Conservation (phyloP, 805 yeast genomes). For the Starmerella stellata region DNA sequence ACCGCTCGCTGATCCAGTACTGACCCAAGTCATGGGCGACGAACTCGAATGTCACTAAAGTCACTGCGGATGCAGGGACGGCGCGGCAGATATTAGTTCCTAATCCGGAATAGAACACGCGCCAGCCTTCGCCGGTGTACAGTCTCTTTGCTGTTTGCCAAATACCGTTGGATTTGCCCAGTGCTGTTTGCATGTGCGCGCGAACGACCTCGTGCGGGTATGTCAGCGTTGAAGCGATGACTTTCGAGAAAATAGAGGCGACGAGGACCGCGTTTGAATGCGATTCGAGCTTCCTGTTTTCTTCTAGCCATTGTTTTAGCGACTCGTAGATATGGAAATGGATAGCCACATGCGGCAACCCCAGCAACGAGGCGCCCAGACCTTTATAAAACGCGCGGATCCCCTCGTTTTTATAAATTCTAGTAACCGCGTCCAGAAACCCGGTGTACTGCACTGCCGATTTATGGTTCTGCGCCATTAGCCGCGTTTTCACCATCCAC, state of each 20-base stretch:
- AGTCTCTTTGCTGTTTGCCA: constrained; percentile 26
- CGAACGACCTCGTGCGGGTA: constrained; percentile 92
- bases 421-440: constrained; percentile 64
- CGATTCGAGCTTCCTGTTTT: constrained; percentile 14
- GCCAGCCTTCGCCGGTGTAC: constrained; percentile 48
- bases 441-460: constrained; percentile 41
- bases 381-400: constrained; percentile 70
- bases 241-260: constrained; percentile 69
- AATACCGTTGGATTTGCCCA: constrained; percentile 22
- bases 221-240: constrained; percentile 73
- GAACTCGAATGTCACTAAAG: constrained; percentile 71
- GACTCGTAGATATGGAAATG: constrained; percentile 89
- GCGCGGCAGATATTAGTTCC: constrained; percentile 73
- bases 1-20: no score
- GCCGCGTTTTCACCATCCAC: constrained; percentile 91
- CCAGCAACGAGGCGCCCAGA: constrained; percentile 73
- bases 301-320: constrained; percentile 38
- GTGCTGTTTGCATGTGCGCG: constrained; percentile 61
- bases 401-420: constrained; percentile 70
- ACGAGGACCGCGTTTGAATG: constrained; percentile 30
- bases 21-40: constrained; percentile 16
- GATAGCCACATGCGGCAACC: constrained; percentile 81
- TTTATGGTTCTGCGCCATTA: constrained; percentile 42
- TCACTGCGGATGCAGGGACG: constrained; percentile 89
- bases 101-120: constrained; percentile 81